phyloP scores from a whole-genome alignment of 495 filamentous ascomycete species.

The Parachaetomium inaequale region DNA sequence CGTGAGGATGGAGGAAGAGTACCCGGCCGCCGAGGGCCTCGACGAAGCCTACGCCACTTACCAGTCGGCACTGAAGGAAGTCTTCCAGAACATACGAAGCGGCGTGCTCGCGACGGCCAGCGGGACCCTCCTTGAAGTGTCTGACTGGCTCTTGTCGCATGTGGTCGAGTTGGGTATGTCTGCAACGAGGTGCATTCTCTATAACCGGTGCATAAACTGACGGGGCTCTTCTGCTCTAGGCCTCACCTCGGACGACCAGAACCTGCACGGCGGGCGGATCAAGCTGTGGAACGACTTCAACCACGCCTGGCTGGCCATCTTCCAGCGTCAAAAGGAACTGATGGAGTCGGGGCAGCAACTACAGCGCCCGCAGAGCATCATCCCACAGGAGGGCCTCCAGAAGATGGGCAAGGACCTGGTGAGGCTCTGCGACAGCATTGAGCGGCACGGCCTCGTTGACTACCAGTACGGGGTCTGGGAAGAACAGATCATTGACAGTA shows the following conservation, averaged over 20 bases:
- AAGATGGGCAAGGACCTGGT: constrained; percentile 79
- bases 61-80: constrained; percentile 65
- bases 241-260: constrained; percentile 64
- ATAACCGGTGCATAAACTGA: neutral
- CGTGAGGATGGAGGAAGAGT: constrained; percentile 44
- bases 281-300: constrained; percentile 95
- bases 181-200: neutral
- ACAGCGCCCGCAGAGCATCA: constrained; percentile 59
- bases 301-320: constrained; percentile 82
- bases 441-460: constrained; percentile 87
- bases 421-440: constrained; percentile 76
- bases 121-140: constrained; percentile 69
- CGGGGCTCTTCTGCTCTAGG: constrained; percentile 29
- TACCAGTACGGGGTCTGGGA: constrained; percentile 97
- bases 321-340: constrained; percentile 84
- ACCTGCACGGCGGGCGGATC: constrained; percentile 64
- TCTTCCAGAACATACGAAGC: constrained; percentile 70
- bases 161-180: constrained; percentile 73
- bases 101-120: constrained; percentile 72
- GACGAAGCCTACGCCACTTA: constrained; percentile 73
- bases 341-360: constrained; percentile 57
- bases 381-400: constrained; percentile 65
- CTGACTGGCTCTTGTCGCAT: constrained; percentile 79
- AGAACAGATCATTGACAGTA: constrained; percentile 83
- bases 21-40: constrained; percentile 33